Percentiles rank a stretch among this genome's conserved stretches.
Conservation (phyloP, 1,139 yeast species). For the Sugiyamaella novakii region DNA sequence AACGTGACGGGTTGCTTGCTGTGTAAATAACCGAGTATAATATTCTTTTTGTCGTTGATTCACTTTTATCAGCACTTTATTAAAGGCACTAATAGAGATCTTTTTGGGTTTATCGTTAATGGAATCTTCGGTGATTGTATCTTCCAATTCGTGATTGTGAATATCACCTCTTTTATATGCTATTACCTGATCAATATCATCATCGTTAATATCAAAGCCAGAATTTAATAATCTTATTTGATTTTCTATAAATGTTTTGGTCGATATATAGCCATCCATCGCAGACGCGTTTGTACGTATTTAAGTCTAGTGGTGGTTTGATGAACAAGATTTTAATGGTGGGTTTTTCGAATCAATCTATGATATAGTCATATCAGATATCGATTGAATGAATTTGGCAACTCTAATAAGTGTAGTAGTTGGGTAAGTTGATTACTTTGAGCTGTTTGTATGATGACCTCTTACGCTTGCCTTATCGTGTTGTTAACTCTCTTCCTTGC, state of each 20-base stretch:
- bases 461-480: not conserved
- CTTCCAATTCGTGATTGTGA: slow-evolving; percentile 18
- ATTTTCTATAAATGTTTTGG: slow-evolving; percentile 26
- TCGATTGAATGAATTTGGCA: too few relatives aligned
- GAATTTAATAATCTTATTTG: slow-evolving; percentile 27
- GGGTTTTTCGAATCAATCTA: too few relatives aligned
- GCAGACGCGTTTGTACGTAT: not conserved
- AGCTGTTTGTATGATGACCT: too few relatives aligned
- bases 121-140: not conserved
- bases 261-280: slow-evolving; percentile 19
- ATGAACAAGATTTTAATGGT: too few relatives aligned
- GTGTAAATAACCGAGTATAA: slow-evolving; percentile 28
- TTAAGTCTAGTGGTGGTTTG: too few relatives aligned
- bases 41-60: slow-evolving; percentile 25
- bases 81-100: slow-evolving; percentile 14
- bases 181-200: slow-evolving; percentile 4
- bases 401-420: too few relatives aligned
- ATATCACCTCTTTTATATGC: not conserved
- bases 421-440: too few relatives aligned
- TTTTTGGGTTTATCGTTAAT: slow-evolving; percentile 7
- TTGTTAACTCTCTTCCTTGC: not conserved
- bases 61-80: slow-evolving; percentile 26
- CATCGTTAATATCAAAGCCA: slow-evolving; percentile 16
- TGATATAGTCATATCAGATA: too few relatives aligned
- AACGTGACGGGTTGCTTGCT: slow-evolving; percentile 29